A percentile compares a stretch with the other conserved stretches of the same genome.
phyloP scores from a whole-genome alignment of 352 stramenopile species.

The Bremia lactucae region DNA sequence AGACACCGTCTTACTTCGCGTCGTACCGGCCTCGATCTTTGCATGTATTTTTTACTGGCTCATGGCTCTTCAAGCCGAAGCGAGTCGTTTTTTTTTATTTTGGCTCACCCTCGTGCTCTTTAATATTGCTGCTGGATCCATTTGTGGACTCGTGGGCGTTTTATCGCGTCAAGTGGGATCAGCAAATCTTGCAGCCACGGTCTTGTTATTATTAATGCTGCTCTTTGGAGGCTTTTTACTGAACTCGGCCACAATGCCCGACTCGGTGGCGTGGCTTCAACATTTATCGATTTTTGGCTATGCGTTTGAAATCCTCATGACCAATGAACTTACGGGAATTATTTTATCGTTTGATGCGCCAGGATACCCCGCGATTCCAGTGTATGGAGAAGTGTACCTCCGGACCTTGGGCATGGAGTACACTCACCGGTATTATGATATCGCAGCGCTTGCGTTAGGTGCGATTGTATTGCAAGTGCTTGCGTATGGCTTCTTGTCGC shows the following conservation, averaged over 20 bases:
- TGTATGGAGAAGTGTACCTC: slow-evolving; percentile 79
- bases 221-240: slow-evolving; percentile 84
- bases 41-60: slow-evolving; percentile 83
- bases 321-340: slow-evolving; percentile 65
- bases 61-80: slow-evolving; percentile 62
- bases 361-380: slow-evolving; percentile 58
- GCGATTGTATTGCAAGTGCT: slow-evolving; percentile 42
- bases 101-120: slow-evolving; percentile 64
- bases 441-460: slow-evolving; percentile 42
- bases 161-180: slow-evolving; percentile 48
- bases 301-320: slow-evolving; percentile 82
- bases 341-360: slow-evolving; percentile 69
- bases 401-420: slow-evolving; percentile 80
- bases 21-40: slow-evolving; percentile 67
- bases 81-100: slow-evolving; percentile 57
- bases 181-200: slow-evolving; percentile 61
- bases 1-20: slow-evolving; percentile 61
- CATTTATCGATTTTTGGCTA: slow-evolving; percentile 82
- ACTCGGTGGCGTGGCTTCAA: slow-evolving; percentile 56
- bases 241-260: slow-evolving; percentile 72
- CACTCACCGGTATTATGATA: slow-evolving; percentile 60
- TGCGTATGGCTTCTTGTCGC: slow-evolving; percentile 49
- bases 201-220: slow-evolving; percentile 73
- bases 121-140: slow-evolving; percentile 63
- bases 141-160: slow-evolving; percentile 66